Percentiles rank a stretch among this genome's conserved stretches.
These are phyloP conservation scores for Geotrichum reessii DNA, from an alignment of 1,139 yeast genomes.

Conservation along the genomic window DNA sequence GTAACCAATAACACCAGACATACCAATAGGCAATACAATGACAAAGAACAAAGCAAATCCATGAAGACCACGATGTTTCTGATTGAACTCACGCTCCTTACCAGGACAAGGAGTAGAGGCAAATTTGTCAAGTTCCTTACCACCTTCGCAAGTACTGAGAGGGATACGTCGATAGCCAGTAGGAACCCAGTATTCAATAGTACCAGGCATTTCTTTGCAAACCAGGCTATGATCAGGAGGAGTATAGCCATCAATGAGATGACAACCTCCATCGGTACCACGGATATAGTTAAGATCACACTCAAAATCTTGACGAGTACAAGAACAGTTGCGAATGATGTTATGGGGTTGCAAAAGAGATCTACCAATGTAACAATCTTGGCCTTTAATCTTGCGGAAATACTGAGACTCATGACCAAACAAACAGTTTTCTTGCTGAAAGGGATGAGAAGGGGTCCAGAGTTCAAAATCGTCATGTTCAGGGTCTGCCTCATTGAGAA, in stretches of 20 bases:
- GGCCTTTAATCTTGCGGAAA: slow-evolving; percentile 60
- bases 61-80: slow-evolving; percentile 51
- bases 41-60: slow-evolving; percentile 51
- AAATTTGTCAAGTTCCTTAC: slow-evolving; percentile 60
- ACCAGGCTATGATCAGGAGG: slow-evolving; percentile 61
- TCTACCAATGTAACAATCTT: slow-evolving; percentile 73
- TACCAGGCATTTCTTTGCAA: slow-evolving; percentile 52
- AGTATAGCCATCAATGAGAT: slow-evolving; percentile 62
- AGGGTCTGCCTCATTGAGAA: slow-evolving; percentile 54
- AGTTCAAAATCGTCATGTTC: slow-evolving; percentile 70
- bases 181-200: slow-evolving; percentile 66
- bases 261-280: slow-evolving; percentile 78
- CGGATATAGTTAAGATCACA: slow-evolving; percentile 83
- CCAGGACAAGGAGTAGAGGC: slow-evolving; percentile 84
- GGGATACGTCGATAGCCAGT: slow-evolving; percentile 79
- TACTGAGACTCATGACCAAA: slow-evolving; percentile 85
- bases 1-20: slow-evolving; percentile 56
- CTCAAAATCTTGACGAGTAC: slow-evolving; percentile 85
- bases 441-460: slow-evolving; percentile 75
- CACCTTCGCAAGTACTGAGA: slow-evolving; percentile 69
- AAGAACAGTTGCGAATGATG: slow-evolving; percentile 63
- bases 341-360: slow-evolving; percentile 46
- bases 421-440: slow-evolving; percentile 54
- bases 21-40: slow-evolving; percentile 52
- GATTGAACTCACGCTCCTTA: slow-evolving; percentile 58